These are phyloP conservation scores for Cladosporium sp. DNA, from an alignment of 2,329 filamentous ascomycete genomes.

Conservation along the genomic window DNA sequence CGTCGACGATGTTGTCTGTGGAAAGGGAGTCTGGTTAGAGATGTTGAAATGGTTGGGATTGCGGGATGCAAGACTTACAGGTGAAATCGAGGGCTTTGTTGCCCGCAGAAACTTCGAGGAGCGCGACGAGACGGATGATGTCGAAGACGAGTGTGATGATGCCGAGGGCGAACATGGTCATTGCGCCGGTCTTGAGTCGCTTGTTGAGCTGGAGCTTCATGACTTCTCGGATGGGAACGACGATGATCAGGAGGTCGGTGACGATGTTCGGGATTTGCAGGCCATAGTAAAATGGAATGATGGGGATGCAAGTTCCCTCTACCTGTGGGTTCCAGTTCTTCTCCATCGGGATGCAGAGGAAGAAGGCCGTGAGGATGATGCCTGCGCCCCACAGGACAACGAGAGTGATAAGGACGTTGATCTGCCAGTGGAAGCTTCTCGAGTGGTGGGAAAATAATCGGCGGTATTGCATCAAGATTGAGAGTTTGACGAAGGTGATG, in stretches of 20 bases:
- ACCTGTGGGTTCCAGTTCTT: conserved; percentile 9
- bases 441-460: conserved; percentile 13
- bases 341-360: conserved; percentile 13
- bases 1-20: conserved; percentile 12
- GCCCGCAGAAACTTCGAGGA: conserved; percentile 6
- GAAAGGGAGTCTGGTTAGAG: background rate
- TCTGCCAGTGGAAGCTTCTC: conserved; percentile 10
- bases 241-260: conserved; percentile 14
- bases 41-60: background rate
- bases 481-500: conserved; percentile 15
- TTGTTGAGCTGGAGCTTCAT: conserved; percentile 3
- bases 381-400: conserved; percentile 13
- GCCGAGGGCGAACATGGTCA: conserved; percentile 8
- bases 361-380: conserved; percentile 13
- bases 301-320: conserved; percentile 9
- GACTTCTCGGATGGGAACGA: conserved; percentile 14
- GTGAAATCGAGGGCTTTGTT: conserved; percentile 10
- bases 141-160: conserved; percentile 12
- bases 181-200: conserved; percentile 11
- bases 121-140: conserved; percentile 13
- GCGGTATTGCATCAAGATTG: conserved; percentile 14
- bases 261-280: conserved; percentile 18
- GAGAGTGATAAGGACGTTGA: conserved; percentile 10
- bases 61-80: conserved; percentile 7
- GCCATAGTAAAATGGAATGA: conserved; percentile 17